Evolutionary conservation across 1,139 yeast species (phyloP), one percentile per base, ranked within the genome.

Genomic region (Scheffersomyces parashehatae): DNA sequence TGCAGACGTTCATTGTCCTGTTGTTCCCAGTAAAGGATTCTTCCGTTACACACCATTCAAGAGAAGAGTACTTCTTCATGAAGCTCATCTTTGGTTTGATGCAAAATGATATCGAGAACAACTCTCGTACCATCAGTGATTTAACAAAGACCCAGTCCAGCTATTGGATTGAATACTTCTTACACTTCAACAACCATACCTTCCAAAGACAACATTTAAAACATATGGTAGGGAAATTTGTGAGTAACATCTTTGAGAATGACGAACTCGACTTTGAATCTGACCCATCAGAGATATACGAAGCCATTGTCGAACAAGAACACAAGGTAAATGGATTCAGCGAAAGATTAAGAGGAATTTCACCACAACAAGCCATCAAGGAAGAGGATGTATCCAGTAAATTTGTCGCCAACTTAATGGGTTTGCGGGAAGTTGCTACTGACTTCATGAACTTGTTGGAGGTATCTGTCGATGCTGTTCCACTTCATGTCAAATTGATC

Each of bases 51-150:
- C 58, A 55, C 13, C 75, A 70, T 44, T 65, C 74, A 0, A 79
- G 98, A 50, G 98, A 93, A 58, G 96, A 88, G 55, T 86, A 73
- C 53, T 81, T 86, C 51, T 75, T 82, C 45, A 64, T 88, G 49
- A 83, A 85, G 52, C 70, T 90, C 36, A 68, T 90, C 34, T 68
- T 77, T 7, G 67, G 73, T 5, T 58, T 83, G 38, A 68, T 86
- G 62, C 68, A 65, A 36, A 73, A 71, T 45, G 84, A 81, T 45
- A 62, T 76, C 38, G 58, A 56, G 8, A 45, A 39, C 8, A 59
- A 55, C 37, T 60, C 70, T 36, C 47, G 44, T 2, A 60, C 53
- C 36, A 51, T 70, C 26, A 62, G 72, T 14, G 74, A 75, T 55
- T 52, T 70, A 41, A 60, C 72, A 45, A 64, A 71, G 51, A 44